Conservation (phyloP, 2,329 filamentous ascomycete species). For the Trichoderma atrobrunneum region DNA sequence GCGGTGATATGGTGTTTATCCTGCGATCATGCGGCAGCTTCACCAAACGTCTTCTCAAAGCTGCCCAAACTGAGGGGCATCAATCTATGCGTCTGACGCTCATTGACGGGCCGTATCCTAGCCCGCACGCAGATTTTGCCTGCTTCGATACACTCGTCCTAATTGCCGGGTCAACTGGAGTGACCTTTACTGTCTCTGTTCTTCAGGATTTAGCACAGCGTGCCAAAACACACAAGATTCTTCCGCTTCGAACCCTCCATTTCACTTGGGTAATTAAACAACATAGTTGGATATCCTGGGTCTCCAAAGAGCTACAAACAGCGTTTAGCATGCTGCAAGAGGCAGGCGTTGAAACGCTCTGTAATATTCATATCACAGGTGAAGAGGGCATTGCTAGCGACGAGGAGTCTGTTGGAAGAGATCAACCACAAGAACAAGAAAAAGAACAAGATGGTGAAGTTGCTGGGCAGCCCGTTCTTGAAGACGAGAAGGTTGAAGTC, state of each 20-base stretch:
- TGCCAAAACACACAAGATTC: background rate
- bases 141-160: slow-evolving; percentile 1
- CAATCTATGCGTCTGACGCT: background rate
- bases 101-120: slow-evolving; percentile 2
- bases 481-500: background rate
- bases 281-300: background rate
- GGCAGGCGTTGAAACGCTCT: background rate
- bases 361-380: background rate
- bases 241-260: background rate
- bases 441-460: background rate
- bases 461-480: background rate
- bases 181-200: background rate
- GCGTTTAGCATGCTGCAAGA: background rate
- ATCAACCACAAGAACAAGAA: background rate
- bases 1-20: background rate
- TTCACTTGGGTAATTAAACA: background rate
- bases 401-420: background rate
- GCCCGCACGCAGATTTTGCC: background rate
- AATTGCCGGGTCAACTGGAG: background rate
- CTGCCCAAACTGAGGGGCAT: background rate
- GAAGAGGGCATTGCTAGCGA: background rate
- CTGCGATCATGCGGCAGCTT: background rate
- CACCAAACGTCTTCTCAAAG: background rate
- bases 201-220: background rate
- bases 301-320: background rate